Evolutionary conservation across 2,329 filamentous ascomycete species (phyloP).

Genomic region (Aspergillus neoniger): DNA sequence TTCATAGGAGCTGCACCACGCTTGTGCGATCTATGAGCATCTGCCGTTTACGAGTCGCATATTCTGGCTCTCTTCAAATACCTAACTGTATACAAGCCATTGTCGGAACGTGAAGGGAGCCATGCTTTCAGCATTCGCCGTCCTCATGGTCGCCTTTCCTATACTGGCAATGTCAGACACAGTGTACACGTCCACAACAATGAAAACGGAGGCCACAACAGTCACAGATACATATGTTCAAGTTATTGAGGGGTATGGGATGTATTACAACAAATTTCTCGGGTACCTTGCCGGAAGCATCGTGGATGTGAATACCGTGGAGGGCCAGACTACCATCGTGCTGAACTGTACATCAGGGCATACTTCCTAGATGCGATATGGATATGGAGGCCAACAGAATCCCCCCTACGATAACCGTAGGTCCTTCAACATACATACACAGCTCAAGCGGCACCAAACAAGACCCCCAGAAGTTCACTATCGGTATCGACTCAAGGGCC

Average conservation of each 20-base stretch:
- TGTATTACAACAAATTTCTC: too few relatives aligned
- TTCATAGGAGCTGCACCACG: too few relatives aligned
- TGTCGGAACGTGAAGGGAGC: too few relatives aligned
- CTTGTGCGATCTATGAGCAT: too few relatives aligned
- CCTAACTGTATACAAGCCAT: not conserved
- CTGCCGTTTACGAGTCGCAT: not conserved
- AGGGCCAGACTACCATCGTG: not conserved
- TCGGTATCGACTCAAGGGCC: not conserved
- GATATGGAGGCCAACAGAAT: too few relatives aligned
- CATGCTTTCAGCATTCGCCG: not conserved
- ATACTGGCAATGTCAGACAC: not conserved
- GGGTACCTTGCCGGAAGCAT: too few relatives aligned
- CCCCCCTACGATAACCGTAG: too few relatives aligned
- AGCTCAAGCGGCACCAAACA: not conserved
- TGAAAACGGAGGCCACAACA: not conserved
- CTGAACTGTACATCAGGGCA: too few relatives aligned
- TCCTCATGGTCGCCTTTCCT: not conserved
- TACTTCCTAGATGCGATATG: too few relatives aligned
- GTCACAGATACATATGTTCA: too few relatives aligned
- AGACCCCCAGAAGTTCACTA: not conserved
- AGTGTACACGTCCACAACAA: not conserved
- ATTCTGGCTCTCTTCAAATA: not conserved
- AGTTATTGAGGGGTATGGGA: not conserved
- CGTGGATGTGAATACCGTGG: not conserved
- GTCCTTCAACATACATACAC: not conserved